Percentiles rank a stretch among this genome's conserved stretches.
Conservation (phyloP, 73 alveolate species). For the Paramecium pentaurelia region DNA sequence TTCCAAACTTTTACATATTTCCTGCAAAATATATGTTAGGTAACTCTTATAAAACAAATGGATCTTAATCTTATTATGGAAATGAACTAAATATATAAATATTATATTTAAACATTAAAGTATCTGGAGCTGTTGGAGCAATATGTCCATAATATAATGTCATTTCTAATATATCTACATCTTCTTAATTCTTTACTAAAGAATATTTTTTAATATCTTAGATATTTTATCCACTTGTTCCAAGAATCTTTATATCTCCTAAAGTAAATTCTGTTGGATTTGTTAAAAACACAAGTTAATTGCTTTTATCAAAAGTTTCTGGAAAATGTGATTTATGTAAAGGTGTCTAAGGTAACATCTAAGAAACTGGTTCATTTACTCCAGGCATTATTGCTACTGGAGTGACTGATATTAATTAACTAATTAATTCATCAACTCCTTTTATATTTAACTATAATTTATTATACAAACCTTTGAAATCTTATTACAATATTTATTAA, state of each 20-base stretch:
- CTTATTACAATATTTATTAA: background rate
- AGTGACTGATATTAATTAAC: background rate
- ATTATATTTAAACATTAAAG: background rate
- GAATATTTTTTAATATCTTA: background rate
- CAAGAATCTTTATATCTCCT: background rate
- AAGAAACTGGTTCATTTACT: background rate
- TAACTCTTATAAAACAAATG: background rate
- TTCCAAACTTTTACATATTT: background rate
- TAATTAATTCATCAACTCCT: slow-evolving; percentile 17
- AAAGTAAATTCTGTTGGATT: slow-evolving; percentile 23
- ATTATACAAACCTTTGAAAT: background rate
- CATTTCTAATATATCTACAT: slow-evolving; percentile 17
- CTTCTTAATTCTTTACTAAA: background rate
- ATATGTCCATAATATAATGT: background rate
- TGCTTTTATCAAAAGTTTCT: background rate
- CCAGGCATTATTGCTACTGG: slow-evolving; percentile 48
- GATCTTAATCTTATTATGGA: background rate
- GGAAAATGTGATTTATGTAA: background rate
- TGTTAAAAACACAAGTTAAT: background rate
- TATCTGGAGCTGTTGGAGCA: slow-evolving; percentile 36
- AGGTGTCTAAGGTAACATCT: background rate
- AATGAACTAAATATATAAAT: background rate
- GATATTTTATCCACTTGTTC: slow-evolving; percentile 36
- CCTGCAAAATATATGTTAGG: slow-evolving; percentile 41
- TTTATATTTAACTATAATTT: background rate